Conservation (phyloP, 306 rosid genomes). For the cucumber (Cucumis sativus) region DNA sequence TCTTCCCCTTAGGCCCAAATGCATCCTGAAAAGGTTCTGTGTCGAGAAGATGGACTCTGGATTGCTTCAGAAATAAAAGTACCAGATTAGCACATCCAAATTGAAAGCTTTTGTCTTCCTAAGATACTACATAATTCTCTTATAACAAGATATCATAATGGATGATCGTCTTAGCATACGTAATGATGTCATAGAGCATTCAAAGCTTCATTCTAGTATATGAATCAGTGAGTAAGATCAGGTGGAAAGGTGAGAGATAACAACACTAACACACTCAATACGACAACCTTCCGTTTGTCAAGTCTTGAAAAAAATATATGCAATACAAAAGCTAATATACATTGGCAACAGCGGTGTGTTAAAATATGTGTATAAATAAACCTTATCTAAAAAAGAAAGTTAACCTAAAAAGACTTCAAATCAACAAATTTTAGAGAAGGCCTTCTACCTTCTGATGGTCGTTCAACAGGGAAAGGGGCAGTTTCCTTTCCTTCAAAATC, state of each 20-base stretch:
- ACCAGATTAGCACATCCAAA: slow-evolving; percentile 5
- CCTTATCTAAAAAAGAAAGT: background rate
- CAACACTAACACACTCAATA: background rate
- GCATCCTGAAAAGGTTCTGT: slow-evolving; percentile 77
- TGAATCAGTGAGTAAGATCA: background rate
- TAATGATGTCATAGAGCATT: background rate
- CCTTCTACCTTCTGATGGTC: slow-evolving; percentile 71
- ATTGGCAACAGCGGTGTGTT: background rate
- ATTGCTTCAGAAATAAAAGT: slow-evolving; percentile 47
- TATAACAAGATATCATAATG: background rate
- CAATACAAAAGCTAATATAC: background rate
- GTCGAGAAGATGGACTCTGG: slow-evolving; percentile 85
- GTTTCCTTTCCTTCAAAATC: slow-evolving; percentile 56
- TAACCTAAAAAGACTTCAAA: background rate
- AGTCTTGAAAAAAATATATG: background rate
- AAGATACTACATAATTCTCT: background rate
- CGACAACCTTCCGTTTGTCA: background rate
- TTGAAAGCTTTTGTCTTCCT: background rate
- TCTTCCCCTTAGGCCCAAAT: slow-evolving; percentile 73
- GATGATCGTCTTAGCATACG: background rate
- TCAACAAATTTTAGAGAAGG: background rate
- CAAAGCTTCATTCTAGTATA: background rate
- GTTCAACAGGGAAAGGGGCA: slow-evolving; percentile 66
- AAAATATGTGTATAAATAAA: background rate
- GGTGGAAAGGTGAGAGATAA: background rate